Base-by-base conservation (phyloP, 148 eudicot species). In the Heliosperma pusillum region DNA sequence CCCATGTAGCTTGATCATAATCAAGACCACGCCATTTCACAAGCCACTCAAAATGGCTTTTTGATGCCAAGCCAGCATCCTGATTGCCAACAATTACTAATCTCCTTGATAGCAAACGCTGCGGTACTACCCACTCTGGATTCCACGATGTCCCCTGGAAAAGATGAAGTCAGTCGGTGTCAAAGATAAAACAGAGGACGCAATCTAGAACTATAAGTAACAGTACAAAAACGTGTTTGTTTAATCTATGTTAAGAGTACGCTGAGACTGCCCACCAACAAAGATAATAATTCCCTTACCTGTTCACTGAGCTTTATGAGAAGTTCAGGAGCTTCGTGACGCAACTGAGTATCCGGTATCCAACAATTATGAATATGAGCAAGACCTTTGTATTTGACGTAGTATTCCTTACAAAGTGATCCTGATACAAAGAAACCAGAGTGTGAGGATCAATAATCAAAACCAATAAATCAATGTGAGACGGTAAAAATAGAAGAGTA, bases 11-110 rank as follows among this genome's bases (percentile, higher is more conserved):
- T 77, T 83, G 81, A 71, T 84, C 85, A 79, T 92, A 86, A 77
- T 79, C 88, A 77, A 90, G 91, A 74, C 89, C 89, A 70, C 76
- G n/a, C 97, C 97, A 92, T 84, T 90, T 90, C 69, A 92, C 94
- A 79, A 92, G 95, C 95, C 95, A 90, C 79, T 86, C 91, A 77
- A 68, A 71, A 20, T 79, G 72, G 82, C 81, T 73, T 50, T 79
- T 66, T 7, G 81, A 76, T 71, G 29, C 25, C 73, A 55, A 25
- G 27, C 61, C 77, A 71, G 57, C 66, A 66, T 69, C 76, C 68
- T 73, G 81, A 42, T 77, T 70, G 42, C 67, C 79, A 80, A 60
- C 69, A 65, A 71, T 65, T 74, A 87, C 57, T 40, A 78, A 71
- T 85, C 95, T 86, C 83, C 83, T 88, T 80, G 76, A 75, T 47